A percentile compares a stretch with the other conserved stretches of the same genome.
phyloP scores from a whole-genome alignment of 1,139 yeast species.

The Yamadazyma triangularis region DNA sequence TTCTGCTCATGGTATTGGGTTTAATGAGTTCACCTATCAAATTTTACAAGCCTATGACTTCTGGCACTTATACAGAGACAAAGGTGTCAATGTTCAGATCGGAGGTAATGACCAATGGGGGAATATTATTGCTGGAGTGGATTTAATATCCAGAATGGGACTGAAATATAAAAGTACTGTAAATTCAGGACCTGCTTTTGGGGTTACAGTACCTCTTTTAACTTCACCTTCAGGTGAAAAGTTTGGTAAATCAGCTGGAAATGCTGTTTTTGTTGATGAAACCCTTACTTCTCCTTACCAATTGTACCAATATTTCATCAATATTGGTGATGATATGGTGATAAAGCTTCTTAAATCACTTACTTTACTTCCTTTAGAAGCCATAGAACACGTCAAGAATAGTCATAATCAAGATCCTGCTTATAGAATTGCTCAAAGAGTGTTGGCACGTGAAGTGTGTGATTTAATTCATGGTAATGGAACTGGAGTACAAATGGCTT shows the following conservation, averaged over 20 bases:
- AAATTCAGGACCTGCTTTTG: constrained; percentile 42
- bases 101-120: constrained; percentile 99
- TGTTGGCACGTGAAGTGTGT: constrained; percentile 79
- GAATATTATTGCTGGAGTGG: constrained; percentile 93
- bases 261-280: constrained; percentile 84
- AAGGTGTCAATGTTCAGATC: constrained; percentile 68
- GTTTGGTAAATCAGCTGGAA: constrained; percentile 96
- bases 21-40: constrained; percentile 91
- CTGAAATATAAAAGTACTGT: constrained; percentile 15
- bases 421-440: constrained; percentile 63
- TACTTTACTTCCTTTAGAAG: constrained; percentile 65
- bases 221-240: constrained; percentile 90
- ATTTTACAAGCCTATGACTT: constrained; percentile 91
- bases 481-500: constrained; percentile 60
- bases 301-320: constrained; percentile 80
- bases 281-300: constrained; percentile 73
- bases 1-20: constrained; percentile 77
- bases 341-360: constrained; percentile 65
- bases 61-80: constrained; percentile 65
- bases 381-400: constrained; percentile 51
- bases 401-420: constrained; percentile 59
- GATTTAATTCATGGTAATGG: constrained; percentile 86
- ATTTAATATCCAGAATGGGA: constrained; percentile 66
- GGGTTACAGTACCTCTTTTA: constrained; percentile 84
- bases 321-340: constrained; percentile 76